Evolutionary conservation across 2,329 filamentous ascomycete genomes (phyloP).

Genomic region (Claviceps maximensis): DNA sequence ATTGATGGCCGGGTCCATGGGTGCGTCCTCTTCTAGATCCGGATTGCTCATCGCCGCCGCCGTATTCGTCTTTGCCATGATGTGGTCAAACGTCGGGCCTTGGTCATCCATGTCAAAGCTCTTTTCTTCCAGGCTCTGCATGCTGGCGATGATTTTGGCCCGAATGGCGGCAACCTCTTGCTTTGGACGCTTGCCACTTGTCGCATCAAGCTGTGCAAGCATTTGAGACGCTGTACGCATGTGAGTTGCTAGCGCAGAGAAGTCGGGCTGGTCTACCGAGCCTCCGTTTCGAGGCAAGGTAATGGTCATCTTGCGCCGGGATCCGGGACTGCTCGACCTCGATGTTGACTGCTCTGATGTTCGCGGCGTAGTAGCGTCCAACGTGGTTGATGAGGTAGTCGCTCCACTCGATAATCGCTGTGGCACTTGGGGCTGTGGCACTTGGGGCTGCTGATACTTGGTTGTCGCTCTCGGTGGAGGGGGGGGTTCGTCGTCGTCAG

Average conservation of each 20-base stretch:
- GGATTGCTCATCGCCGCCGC: conserved; percentile 25
- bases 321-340: conserved; percentile 53
- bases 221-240: conserved; percentile 83
- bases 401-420: conserved; percentile 49
- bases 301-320: conserved; percentile 47
- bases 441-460: conserved; percentile 18
- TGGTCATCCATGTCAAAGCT: conserved; percentile 67
- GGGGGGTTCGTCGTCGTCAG: conserved; percentile 36
- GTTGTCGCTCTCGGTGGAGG: conserved; percentile 14
- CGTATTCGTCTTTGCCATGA: conserved; percentile 58
- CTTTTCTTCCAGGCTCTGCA: conserved; percentile 78
- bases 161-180: conserved; percentile 73
- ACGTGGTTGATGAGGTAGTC: conserved; percentile 44
- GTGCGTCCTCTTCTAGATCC: conserved; percentile 42
- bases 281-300: conserved; percentile 37
- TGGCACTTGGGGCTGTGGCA: conserved; percentile 21
- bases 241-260: conserved; percentile 70
- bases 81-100: conserved; percentile 65
- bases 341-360: conserved; percentile 57
- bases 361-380: conserved; percentile 51
- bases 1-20: conserved; percentile 42
- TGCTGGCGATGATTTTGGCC: conserved; percentile 78
- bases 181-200: conserved; percentile 65
- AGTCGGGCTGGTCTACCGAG: conserved; percentile 58
- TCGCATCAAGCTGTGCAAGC: conserved; percentile 71